These are phyloP conservation scores for Pilaira anomala DNA, from an alignment of 192 early-diverging fungal genomes.

Conservation along the genomic window DNA sequence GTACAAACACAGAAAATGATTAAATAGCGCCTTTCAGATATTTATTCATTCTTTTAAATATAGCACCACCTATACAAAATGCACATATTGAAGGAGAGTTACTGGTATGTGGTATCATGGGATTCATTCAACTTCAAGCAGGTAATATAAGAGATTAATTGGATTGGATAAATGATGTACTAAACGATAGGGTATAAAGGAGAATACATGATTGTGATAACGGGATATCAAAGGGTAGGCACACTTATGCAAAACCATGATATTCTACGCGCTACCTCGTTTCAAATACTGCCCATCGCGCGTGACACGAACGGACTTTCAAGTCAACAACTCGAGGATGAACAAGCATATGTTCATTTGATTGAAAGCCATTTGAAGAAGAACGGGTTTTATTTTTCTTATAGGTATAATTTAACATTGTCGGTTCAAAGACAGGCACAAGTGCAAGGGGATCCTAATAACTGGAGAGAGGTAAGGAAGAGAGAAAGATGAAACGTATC, in stretches of 20 bases:
- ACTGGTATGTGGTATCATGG: constrained; percentile 62
- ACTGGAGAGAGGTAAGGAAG: constrained; percentile 16
- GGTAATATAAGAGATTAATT: constrained; percentile 40
- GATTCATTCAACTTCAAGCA: constrained; percentile 62
- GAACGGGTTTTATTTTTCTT: constrained; percentile 72
- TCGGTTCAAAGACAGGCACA: constrained; percentile 67
- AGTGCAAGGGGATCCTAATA: constrained; percentile 19
- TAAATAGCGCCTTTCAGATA: no score
- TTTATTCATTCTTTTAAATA: neutral
- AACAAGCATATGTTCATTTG: constrained; percentile 39
- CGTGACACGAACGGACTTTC: constrained; percentile 34
- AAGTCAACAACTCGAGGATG: constrained; percentile 43
- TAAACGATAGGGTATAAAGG: constrained; percentile 50
- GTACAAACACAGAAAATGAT: neutral
- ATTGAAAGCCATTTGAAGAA: constrained; percentile 42
- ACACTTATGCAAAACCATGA: constrained; percentile 58
- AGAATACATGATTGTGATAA: constrained; percentile 75
- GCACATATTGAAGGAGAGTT: constrained; percentile 5
- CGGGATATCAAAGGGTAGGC: constrained; percentile 59
- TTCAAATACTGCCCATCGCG: constrained; percentile 45
- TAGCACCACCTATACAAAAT: constrained; percentile 1
- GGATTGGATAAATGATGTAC: neutral
- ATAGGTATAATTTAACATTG: constrained; percentile 78
- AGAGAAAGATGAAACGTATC: no score
- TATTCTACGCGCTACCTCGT: constrained; percentile 58